Percentiles rank a stretch among this genome's conserved stretches.
phyloP scores from a whole-genome alignment of 345 rosid genomes.

The Salix suchowensis region DNA sequence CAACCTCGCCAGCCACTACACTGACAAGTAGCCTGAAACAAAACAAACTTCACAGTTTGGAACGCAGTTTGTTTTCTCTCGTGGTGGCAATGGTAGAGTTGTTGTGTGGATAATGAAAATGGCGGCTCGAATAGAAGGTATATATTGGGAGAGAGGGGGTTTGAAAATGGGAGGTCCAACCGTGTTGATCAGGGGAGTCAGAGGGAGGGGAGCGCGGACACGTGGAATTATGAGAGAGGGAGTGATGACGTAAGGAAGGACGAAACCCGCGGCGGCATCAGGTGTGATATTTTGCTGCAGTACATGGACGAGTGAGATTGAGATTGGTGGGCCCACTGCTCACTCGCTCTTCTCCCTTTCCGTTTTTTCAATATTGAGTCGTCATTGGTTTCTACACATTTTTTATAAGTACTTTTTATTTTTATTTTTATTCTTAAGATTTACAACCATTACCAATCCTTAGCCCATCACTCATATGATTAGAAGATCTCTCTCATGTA shows the following conservation, averaged over 20 bases:
- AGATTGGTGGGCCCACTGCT: background rate
- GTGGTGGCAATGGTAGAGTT: background rate
- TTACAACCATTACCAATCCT: too few relatives aligned
- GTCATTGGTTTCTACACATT: too few relatives aligned
- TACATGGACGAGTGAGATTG: too few relatives aligned
- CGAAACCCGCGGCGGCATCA: background rate
- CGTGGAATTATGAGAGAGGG: background rate
- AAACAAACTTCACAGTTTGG: background rate
- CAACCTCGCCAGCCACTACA: background rate
- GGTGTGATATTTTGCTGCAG: background rate
- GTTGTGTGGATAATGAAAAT: background rate
- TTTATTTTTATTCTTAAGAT: too few relatives aligned
- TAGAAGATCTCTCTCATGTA: too few relatives aligned
- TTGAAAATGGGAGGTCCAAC: constrained; percentile 1
- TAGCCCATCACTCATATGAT: too few relatives aligned
- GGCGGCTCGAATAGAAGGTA: constrained; percentile 16
- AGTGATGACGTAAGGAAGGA: background rate
- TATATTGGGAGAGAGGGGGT: background rate
- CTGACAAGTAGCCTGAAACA: background rate
- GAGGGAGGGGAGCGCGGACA: background rate
- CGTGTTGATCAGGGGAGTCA: constrained; percentile 21
- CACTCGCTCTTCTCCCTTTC: background rate
- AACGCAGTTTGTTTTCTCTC: background rate
- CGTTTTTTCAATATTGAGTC: too few relatives aligned
- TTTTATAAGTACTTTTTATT: too few relatives aligned